phyloP scores from a whole-genome alignment of 1,284 basidiomycete genomes.

The Cutaneotrichosporon cyanovorans region DNA sequence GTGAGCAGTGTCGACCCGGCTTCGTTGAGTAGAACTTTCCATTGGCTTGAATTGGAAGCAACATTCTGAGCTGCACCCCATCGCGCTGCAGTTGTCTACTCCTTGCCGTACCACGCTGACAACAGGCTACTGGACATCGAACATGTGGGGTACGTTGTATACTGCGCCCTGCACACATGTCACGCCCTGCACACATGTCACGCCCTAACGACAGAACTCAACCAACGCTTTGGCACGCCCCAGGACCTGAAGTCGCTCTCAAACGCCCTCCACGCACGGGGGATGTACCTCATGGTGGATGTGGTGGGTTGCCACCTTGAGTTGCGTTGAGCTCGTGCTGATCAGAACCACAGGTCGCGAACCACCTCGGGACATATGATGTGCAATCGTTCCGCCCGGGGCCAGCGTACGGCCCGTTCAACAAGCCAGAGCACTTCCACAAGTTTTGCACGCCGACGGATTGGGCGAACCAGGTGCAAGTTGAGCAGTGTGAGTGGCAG shows the following conservation, averaged over 20 bases:
- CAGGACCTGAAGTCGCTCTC: conserved; percentile 47
- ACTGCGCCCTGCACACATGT: conserved; percentile 40
- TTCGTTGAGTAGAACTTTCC: too few relatives aligned
- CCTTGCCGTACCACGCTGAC: conserved; percentile 9
- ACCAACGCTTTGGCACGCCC: conserved; percentile 46
- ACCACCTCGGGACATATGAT: conserved; percentile 46
- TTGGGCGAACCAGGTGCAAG: conserved; percentile 45
- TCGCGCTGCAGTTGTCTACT: conserved; percentile 1
- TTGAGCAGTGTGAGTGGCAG: conserved; percentile 46
- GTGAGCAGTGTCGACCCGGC: too few relatives aligned
- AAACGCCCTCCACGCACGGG: conserved; percentile 44
- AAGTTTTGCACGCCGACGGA: conserved; percentile 45
- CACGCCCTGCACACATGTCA: conserved; percentile 13
- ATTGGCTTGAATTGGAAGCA: too few relatives aligned
- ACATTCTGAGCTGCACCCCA: too few relatives aligned
- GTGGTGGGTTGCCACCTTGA: conserved; percentile 30
- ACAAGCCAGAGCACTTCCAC: conserved; percentile 37
- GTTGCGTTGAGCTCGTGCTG: neutral
- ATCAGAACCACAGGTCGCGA: conserved; percentile 23
- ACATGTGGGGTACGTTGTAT: conserved; percentile 30
- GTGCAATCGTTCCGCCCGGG: conserved; percentile 22
- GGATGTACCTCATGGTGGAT: conserved; percentile 52
- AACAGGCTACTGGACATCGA: conserved; percentile 43
- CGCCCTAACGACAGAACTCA: conserved; percentile 33
- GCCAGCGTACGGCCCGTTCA: conserved; percentile 8